Percentiles rank a stretch among this genome's conserved stretches.
These are phyloP conservation scores for Lactarius tabidus DNA, from an alignment of 768 basidiomycete genomes.

Conservation along the genomic window DNA sequence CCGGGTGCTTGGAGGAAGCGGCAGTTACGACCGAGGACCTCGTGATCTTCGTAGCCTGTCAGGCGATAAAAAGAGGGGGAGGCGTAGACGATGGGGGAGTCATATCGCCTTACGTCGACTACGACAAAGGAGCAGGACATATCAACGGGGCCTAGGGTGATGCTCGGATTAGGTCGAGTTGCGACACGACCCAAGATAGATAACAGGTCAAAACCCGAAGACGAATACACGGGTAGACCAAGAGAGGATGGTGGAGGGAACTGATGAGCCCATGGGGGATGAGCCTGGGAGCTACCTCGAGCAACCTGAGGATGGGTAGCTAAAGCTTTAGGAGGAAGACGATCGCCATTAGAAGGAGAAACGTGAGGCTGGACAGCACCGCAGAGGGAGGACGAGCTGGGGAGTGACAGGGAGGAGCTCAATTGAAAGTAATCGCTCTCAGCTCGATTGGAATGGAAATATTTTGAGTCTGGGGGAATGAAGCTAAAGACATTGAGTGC, in stretches of 20 bases:
- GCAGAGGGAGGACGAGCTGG: conserved; percentile 12
- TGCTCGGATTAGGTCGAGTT: conserved; percentile 64
- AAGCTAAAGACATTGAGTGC: conserved; percentile 11
- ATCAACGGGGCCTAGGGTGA: conserved; percentile 88
- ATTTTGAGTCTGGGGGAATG: conserved; percentile 2
- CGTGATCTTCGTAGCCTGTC: conserved; percentile 68
- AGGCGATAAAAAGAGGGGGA: conserved; percentile 76
- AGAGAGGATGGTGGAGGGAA: conserved; percentile 29
- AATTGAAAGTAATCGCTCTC: conserved; percentile 3
- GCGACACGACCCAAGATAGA: conserved; percentile 76
- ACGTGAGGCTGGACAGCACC: conserved; percentile 11
- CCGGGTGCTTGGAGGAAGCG: conserved; percentile 83
- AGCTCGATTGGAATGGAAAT: conserved; percentile 4
- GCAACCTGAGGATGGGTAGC: neutral
- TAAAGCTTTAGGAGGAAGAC: neutral
- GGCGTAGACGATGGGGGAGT: conserved; percentile 88
- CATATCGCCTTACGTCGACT: conserved; percentile 75
- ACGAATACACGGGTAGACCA: conserved; percentile 71
- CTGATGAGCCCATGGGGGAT: conserved; percentile 6
- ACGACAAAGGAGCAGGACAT: conserved; percentile 90
- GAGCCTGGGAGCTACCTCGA: neutral
- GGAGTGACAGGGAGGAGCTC: neutral
- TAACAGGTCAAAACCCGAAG: conserved; percentile 88
- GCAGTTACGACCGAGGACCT: conserved; percentile 88
- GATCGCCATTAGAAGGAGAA: neutral